Evolutionary conservation across 2,329 filamentous ascomycete genomes (phyloP).

Genomic region (Biscogniauxia mediterranea): DNA sequence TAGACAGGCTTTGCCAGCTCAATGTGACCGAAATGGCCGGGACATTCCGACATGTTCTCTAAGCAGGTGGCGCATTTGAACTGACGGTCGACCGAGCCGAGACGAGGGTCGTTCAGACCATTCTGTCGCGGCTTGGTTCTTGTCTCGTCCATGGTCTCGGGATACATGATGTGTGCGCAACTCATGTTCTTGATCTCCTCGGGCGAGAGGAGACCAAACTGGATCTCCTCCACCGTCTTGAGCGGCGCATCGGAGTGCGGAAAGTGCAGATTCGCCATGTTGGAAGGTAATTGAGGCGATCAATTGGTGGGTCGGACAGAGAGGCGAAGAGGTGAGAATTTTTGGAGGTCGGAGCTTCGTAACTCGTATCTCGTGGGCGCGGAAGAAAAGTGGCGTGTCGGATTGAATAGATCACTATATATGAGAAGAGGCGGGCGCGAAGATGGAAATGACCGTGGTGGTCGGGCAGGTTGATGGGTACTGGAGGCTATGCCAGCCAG

Average conservation of each 20-base stretch:
- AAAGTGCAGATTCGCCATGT: constrained; percentile 90
- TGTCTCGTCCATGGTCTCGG: constrained; percentile 99
- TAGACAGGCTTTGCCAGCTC: constrained; percentile 96
- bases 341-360: constrained; percentile 21
- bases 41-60: constrained; percentile 93
- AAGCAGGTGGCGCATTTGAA: constrained; percentile 96
- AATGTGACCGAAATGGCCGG: constrained; percentile 98
- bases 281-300: constrained; percentile 38
- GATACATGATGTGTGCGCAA: constrained; percentile 91
- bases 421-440: constrained; percentile 17
- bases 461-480: constrained; percentile 39
- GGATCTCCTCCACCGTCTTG: constrained; percentile 97
- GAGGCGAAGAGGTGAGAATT: constrained; percentile 12
- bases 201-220: constrained; percentile 95
- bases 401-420: constrained; percentile 23
- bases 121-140: constrained; percentile 85
- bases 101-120: constrained; percentile 91
- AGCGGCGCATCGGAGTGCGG: constrained; percentile 90
- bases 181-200: constrained; percentile 99
- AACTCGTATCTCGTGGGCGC: constrained; percentile 15
- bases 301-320: constrained; percentile 8
- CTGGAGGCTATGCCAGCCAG: constrained; percentile 40
- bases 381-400: constrained; percentile 2
- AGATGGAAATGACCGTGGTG: constrained; percentile 35
- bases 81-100: constrained; percentile 93